Evolutionary conservation across 2,329 filamentous ascomycete species (phyloP).

Genomic region (Bisporella sp.): DNA sequence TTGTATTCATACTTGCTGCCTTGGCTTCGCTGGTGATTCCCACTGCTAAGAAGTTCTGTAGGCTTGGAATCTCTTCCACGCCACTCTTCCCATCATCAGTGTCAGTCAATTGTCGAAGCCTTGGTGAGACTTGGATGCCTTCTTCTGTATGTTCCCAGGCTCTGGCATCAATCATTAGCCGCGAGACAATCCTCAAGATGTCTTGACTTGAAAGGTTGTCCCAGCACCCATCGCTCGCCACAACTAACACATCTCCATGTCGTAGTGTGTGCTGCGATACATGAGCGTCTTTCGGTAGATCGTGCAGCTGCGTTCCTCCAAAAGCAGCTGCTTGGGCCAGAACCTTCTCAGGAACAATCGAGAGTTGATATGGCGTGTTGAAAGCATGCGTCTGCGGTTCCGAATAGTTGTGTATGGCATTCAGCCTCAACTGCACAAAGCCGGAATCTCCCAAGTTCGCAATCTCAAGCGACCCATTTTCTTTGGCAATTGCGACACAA

Average conservation of each 20-base stretch:
- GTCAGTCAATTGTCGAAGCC: constrained; percentile 45
- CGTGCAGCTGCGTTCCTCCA: constrained; percentile 73
- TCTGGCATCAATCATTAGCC: constrained; percentile 64
- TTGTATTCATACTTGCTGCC: constrained; percentile 71
- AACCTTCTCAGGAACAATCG: constrained; percentile 75
- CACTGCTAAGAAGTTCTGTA: constrained; percentile 74
- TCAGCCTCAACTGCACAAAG: constrained; percentile 78
- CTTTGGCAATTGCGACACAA: constrained; percentile 71
- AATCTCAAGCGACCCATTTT: constrained; percentile 71
- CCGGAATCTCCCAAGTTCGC: constrained; percentile 96
- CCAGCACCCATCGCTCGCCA: constrained; percentile 92
- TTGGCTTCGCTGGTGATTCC: constrained; percentile 80
- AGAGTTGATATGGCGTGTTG: constrained; percentile 94
- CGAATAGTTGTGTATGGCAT: constrained; percentile 77
- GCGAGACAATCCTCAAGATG: constrained; percentile 71
- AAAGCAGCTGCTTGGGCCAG: constrained; percentile 75
- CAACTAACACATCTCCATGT: constrained; percentile 88
- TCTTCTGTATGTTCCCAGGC: constrained; percentile 64
- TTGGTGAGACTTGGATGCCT: constrained; percentile 56
- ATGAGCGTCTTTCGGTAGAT: constrained; percentile 78
- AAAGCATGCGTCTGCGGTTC: constrained; percentile 91
- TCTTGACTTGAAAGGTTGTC: constrained; percentile 94
- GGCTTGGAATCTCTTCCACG: constrained; percentile 32
- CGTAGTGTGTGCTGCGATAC: constrained; percentile 69
- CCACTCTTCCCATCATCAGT: constrained; percentile 34